These are phyloP conservation scores for Thermochaetoides thermophila DNA, from an alignment of 495 filamentous ascomycete species.

Conservation along the genomic window DNA sequence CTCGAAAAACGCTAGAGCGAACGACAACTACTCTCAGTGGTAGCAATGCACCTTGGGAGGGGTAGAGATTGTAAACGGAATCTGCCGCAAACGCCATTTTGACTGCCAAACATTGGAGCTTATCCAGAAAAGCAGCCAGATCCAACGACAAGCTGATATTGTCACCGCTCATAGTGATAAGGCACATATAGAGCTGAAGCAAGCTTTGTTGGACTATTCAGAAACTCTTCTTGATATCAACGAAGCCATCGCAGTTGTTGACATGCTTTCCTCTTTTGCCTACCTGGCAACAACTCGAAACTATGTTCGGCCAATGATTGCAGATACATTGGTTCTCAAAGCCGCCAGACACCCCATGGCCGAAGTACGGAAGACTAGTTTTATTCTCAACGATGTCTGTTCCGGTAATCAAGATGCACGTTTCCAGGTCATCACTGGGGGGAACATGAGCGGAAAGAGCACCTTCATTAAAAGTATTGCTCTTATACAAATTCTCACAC, in stretches of 20 bases:
- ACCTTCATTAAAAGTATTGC: constrained; percentile 86
- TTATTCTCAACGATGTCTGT: constrained; percentile 69
- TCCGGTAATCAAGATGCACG: constrained; percentile 63
- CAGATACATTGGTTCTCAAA: constrained; percentile 62
- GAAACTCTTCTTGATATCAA: constrained; percentile 61
- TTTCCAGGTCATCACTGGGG: constrained; percentile 89
- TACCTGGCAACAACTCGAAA: constrained; percentile 62
- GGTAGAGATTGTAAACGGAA: constrained; percentile 48
- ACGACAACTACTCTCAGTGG: not conserved
- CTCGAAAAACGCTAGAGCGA: constrained; percentile 36
- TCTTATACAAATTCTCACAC: constrained; percentile 78
- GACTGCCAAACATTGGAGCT: constrained; percentile 80
- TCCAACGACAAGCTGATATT: constrained; percentile 56
- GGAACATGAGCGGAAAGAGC: constrained; percentile 98
- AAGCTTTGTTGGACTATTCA: constrained; percentile 49
- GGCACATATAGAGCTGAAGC: constrained; percentile 53
- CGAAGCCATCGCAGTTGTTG: constrained; percentile 76
- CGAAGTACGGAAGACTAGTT: constrained; percentile 40
- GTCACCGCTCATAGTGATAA: constrained; percentile 64
- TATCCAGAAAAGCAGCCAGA: constrained; percentile 46
- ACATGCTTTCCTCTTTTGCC: constrained; percentile 79
- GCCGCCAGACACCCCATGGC: constrained; percentile 70
- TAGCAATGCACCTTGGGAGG: constrained; percentile 4
- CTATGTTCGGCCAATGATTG: constrained; percentile 68
- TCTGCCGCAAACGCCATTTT: constrained; percentile 53